Evolutionary conservation across 2,329 filamentous ascomycete species (phyloP).

Genomic region (Tolypocladium inflatum): DNA sequence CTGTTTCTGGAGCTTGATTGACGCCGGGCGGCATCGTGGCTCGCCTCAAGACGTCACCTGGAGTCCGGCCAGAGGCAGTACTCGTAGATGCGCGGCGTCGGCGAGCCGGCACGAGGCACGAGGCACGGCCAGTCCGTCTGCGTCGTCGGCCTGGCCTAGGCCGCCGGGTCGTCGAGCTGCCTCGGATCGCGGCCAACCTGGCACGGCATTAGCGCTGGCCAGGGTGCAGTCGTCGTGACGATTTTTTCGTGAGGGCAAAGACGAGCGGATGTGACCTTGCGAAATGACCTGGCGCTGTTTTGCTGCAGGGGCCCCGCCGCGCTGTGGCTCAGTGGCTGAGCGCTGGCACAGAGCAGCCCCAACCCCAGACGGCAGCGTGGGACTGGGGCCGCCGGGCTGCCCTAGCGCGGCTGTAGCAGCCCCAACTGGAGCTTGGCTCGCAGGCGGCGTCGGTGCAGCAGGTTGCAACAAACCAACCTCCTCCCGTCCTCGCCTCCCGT

Average conservation of each 20-base stretch:
- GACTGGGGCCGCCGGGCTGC: background rate
- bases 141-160: background rate
- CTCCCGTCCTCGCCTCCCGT: background rate
- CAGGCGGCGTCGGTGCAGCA: background rate
- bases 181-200: background rate
- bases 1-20: background rate
- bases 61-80: no score
- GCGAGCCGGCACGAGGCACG: background rate
- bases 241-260: background rate
- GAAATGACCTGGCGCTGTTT: background rate
- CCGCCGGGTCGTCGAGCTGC: background rate
- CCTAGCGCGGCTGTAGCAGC: background rate
- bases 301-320: background rate
- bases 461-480: background rate
- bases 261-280: background rate
- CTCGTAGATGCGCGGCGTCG: background rate
- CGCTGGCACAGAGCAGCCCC: background rate
- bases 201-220: background rate
- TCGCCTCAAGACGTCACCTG: background rate
- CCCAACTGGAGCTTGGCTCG: background rate
- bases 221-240: background rate
- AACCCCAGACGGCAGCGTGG: background rate
- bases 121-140: no score
- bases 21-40: background rate
- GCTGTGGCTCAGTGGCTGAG: background rate